These are phyloP conservation scores for Oryza rufipogon DNA, from an alignment of 176 grass and related monocot genomes.

Conservation along the genomic window DNA sequence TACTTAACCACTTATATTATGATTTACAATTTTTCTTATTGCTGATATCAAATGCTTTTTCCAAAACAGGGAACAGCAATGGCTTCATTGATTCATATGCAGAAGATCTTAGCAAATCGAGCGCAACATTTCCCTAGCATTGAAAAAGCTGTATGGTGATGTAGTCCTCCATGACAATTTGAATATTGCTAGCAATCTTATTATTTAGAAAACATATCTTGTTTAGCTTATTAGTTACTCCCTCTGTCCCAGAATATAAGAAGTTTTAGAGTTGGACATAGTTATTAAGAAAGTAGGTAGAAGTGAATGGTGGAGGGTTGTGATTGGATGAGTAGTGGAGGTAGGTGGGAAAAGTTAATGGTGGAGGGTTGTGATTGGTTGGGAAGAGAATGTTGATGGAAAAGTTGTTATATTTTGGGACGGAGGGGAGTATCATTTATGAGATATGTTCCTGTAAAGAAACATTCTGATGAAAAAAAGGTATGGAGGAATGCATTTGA, in stretches of 20 bases:
- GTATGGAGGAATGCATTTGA: not conserved
- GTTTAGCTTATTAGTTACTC: slow-evolving; percentile 7
- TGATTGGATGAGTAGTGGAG: no score
- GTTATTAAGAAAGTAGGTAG: no score
- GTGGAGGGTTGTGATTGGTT: no score
- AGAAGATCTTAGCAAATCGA: slow-evolving; percentile 84
- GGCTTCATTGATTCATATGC: slow-evolving; percentile 95
- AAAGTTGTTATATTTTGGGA: no score
- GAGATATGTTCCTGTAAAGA: not conserved
- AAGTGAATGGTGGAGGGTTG: no score
- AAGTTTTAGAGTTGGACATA: no score
- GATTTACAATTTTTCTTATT: slow-evolving; percentile 14
- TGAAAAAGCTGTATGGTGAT: slow-evolving; percentile 88
- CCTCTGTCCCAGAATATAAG: no score
- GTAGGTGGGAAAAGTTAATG: no score
- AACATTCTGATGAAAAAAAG: not conserved
- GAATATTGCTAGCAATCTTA: not conserved
- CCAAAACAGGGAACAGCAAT: slow-evolving; percentile 85
- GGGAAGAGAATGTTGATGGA: no score
- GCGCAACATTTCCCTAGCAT: slow-evolving; percentile 75
- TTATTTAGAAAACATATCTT: not conserved
- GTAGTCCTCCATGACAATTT: slow-evolving; percentile 24
- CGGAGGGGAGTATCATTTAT: not conserved
- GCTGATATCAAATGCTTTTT: slow-evolving; percentile 18
- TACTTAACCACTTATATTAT: slow-evolving; percentile 11